Conservation (phyloP, 345 rosid species). For the Geranium rotundifolium region DNA sequence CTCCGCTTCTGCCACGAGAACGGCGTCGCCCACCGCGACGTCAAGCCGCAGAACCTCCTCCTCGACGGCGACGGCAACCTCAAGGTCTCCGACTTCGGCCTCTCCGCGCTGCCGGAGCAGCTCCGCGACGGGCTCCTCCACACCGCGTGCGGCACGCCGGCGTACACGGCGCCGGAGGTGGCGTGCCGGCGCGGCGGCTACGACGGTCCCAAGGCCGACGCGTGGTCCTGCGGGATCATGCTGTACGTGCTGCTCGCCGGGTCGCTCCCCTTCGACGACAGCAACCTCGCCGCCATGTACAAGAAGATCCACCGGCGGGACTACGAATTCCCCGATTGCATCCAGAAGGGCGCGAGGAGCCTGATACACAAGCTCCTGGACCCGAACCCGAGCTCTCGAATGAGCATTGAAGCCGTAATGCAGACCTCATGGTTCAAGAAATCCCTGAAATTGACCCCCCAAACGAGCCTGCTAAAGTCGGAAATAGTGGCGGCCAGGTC, state of each 20-base stretch:
- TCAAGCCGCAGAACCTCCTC: constrained; percentile 81
- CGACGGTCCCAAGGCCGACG: constrained; percentile 65
- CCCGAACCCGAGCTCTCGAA: constrained; percentile 63
- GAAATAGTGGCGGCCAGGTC: not conserved
- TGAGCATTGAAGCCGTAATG: constrained; percentile 41
- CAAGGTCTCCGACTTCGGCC: constrained; percentile 73
- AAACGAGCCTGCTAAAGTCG: constrained; percentile 13
- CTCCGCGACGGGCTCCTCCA: constrained; percentile 42
- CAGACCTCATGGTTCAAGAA: constrained; percentile 49
- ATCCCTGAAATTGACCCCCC: constrained; percentile 18
- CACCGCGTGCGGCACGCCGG: constrained; percentile 77
- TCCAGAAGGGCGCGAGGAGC: constrained; percentile 39
- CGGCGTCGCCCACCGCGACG: constrained; percentile 80
- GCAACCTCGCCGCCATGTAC: constrained; percentile 43
- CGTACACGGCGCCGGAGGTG: constrained; percentile 74
- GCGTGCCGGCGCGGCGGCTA: constrained; percentile 28
- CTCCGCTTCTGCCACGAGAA: constrained; percentile 64
- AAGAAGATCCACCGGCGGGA: constrained; percentile 43
- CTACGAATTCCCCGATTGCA: constrained; percentile 43
- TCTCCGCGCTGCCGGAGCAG: constrained; percentile 61
- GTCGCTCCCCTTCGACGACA: constrained; percentile 48
- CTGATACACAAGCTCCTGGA: constrained; percentile 54
- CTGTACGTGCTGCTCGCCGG: constrained; percentile 51
- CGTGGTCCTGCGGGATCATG: constrained; percentile 93
- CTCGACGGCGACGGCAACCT: constrained; percentile 51